Base-by-base conservation (phyloP, 805 yeast genomes). In the Saccharomyces paradoxus region DNA sequence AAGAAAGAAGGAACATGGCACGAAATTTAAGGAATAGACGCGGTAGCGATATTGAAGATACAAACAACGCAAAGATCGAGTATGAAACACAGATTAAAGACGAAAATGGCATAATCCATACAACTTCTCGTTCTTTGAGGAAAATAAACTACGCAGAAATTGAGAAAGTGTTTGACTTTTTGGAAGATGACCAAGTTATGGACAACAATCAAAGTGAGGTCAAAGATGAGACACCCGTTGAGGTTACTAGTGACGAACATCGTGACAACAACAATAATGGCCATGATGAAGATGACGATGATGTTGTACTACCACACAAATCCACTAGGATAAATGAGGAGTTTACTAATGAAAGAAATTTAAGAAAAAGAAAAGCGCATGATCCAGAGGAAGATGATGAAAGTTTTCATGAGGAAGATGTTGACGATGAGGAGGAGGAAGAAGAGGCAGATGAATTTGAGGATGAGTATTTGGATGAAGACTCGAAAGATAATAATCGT, bases 361-460 rank as follows among this genome's bases (percentile, higher is more conserved):
- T 50, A 7, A 53, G 52, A 56, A 49, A 59, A 24, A 56, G 56
- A 30, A 48, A 47, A 41, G 50, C 49, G 4, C 50, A 56, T 30
- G 56, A 55, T 30, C 57, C 59, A 3, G 62, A 59, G 14, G 71
- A 63, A 26, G 73, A 68, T 10, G 70, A 61, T 51, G 73, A 65
- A 51, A 68, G 70, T 54, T 70, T 69, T 47, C 71, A 68, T 51
- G 74, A 70, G 47, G 70, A 65, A 6, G 66, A 63, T 31, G 65
- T 55, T 1, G 70, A 64, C 26, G 71, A 65, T 4, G 72, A 66
- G n/a, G 71, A 64, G 0, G 69, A 62, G 1, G 68, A 68, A 46
- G 64, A 65, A 28, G 74, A 65, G n/a, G 70, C 76, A 57, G 83
- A 80, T 64, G 74, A 68, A 14, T 66, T 61, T 13, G 71, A 63